These are phyloP conservation scores for Vanderwaltozyma tropicalis DNA, from an alignment of 805 yeast species.

Conservation along the genomic window DNA sequence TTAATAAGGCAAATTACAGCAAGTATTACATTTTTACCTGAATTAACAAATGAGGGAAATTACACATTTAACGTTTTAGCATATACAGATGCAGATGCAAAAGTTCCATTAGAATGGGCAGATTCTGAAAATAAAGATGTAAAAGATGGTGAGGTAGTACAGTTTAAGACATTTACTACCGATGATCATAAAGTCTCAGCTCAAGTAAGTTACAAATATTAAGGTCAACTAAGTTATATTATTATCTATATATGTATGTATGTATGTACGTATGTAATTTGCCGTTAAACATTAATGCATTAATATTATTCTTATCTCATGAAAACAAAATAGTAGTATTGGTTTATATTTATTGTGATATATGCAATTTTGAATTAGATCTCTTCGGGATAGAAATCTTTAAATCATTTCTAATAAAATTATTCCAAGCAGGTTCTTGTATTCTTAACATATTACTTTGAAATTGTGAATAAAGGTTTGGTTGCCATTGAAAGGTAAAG, in stretches of 20 bases:
- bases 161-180: conserved; percentile 59
- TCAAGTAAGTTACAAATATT: conserved; percentile 38
- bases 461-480: conserved; percentile 7
- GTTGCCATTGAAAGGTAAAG: conserved; percentile 11
- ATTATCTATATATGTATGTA: neutral
- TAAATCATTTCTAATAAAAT: conserved; percentile 19
- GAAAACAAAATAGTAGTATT: neutral
- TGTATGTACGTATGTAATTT: too few relatives aligned
- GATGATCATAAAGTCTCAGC: conserved; percentile 62
- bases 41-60: conserved; percentile 43
- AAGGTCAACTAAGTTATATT: too few relatives aligned
- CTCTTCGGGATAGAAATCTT: conserved; percentile 11
- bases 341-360: conserved; percentile 1
- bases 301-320: too few relatives aligned
- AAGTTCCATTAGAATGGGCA: conserved; percentile 75
- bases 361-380: conserved; percentile 4
- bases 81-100: conserved; percentile 58
- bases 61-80: conserved; percentile 80
- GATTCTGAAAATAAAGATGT: conserved; percentile 50
- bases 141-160: conserved; percentile 54
- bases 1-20: conserved; percentile 84
- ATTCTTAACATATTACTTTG: conserved; percentile 17
- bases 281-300: too few relatives aligned
- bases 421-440: conserved; percentile 22
- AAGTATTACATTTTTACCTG: conserved; percentile 75